Conservation (phyloP, 352 stramenopile genomes). For the Pythium biforme region DNA sequence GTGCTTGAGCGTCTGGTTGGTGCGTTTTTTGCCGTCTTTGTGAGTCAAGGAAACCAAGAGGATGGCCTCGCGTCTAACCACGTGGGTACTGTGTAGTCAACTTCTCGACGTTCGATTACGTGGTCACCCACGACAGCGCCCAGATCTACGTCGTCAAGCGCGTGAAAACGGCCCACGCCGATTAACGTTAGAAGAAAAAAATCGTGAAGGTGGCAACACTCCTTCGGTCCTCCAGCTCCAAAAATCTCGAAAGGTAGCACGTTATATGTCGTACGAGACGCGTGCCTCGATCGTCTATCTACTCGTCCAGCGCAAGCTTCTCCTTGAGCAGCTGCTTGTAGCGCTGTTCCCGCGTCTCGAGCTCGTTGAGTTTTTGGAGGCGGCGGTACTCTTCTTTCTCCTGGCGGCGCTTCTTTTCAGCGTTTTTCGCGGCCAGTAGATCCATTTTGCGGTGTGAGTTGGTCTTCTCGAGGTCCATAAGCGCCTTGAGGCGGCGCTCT, state of each 20-base stretch:
- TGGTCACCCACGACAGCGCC: conserved; percentile 57
- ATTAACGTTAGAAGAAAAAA: neutral
- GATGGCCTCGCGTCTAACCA: too few relatives aligned
- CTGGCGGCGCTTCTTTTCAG: conserved; percentile 89
- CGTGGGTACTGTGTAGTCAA: conserved; percentile 37
- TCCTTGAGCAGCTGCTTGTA: conserved; percentile 80
- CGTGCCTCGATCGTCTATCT: neutral
- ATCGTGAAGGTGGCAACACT: too few relatives aligned
- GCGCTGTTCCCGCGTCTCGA: conserved; percentile 56
- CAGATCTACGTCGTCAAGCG: conserved; percentile 81
- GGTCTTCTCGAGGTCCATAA: conserved; percentile 93
- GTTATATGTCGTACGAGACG: too few relatives aligned
- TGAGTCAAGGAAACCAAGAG: too few relatives aligned
- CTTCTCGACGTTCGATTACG: conserved; percentile 65
- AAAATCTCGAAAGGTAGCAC: too few relatives aligned
- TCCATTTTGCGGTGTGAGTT: conserved; percentile 92
- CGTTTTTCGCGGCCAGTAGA: conserved; percentile 85
- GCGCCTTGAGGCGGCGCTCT: conserved; percentile 90
- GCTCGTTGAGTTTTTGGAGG: conserved; percentile 56
- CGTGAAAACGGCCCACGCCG: conserved; percentile 25
- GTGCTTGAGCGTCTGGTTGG: conserved; percentile 61
- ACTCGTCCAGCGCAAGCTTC: conserved; percentile 70
- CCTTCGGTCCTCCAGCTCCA: too few relatives aligned
- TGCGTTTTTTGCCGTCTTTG: conserved; percentile 31
- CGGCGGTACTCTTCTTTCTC: conserved; percentile 88